Percentiles rank a stretch among this genome's conserved stretches.
phyloP scores from a whole-genome alignment of 768 basidiomycete genomes.

The Boletus rufocinnamomeus region DNA sequence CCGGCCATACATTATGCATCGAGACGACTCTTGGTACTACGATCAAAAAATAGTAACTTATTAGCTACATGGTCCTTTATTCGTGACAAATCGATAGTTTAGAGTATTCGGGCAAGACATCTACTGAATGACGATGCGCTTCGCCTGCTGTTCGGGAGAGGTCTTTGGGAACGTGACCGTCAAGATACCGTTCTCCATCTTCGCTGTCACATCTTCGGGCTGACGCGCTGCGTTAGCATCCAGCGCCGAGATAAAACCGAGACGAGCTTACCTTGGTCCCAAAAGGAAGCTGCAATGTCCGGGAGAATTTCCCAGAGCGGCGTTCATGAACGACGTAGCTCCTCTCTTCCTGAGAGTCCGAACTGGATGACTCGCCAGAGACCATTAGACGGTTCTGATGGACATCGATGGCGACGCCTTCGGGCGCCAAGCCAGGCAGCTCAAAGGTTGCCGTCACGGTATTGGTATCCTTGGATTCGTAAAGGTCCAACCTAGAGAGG shows the following conservation, averaged over 20 bases:
- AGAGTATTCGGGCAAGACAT: background rate
- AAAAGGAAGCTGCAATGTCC: constrained; percentile 46
- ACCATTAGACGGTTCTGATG: constrained; percentile 49
- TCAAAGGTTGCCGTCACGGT: constrained; percentile 55
- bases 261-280: constrained; percentile 43
- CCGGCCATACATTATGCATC: background rate
- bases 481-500: constrained; percentile 44
- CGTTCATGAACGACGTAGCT: constrained; percentile 49
- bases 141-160: constrained; percentile 40
- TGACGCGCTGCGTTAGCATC: constrained; percentile 16
- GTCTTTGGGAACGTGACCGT: constrained; percentile 50
- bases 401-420: constrained; percentile 49
- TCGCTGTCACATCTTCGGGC: constrained; percentile 48
- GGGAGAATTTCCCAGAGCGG: constrained; percentile 45
- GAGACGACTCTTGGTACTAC: too few relatives aligned
- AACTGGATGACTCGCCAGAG: constrained; percentile 43
- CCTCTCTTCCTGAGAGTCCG: constrained; percentile 36
- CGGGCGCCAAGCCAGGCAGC: constrained; percentile 53
- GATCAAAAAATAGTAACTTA: background rate
- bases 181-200: constrained; percentile 50
- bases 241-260: background rate
- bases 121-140: constrained; percentile 37
- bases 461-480: constrained; percentile 45
- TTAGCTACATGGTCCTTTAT: background rate
- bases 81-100: background rate